A percentile compares a stretch with the other conserved stretches of the same genome.
Evolutionary conservation across 2,329 filamentous ascomycete genomes (phyloP).

Genomic region (Verticillium zaregamsianum): DNA sequence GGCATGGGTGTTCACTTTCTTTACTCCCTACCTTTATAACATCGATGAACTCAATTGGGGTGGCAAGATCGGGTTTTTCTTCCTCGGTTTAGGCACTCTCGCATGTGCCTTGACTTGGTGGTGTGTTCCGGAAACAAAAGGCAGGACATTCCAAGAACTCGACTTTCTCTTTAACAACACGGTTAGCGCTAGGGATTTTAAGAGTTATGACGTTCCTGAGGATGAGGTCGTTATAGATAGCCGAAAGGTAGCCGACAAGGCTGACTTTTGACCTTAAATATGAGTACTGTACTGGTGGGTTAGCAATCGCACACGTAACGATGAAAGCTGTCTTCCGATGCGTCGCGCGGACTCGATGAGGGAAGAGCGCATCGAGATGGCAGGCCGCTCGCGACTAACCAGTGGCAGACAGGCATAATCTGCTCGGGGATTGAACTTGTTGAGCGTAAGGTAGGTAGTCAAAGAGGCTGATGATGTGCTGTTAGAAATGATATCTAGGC

Average conservation of each 20-base stretch:
- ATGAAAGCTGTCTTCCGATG: too few relatives aligned
- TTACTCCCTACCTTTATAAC: slow-evolving; percentile 7
- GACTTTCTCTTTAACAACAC: slow-evolving; percentile 2
- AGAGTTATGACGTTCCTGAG: not conserved
- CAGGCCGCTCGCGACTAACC: too few relatives aligned
- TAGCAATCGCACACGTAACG: too few relatives aligned
- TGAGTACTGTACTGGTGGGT: too few relatives aligned
- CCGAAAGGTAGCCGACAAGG: not conserved
- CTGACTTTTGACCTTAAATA: too few relatives aligned
- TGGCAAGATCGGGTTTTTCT: slow-evolving; percentile 13
- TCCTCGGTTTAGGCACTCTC: not conserved
- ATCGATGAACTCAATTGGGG: slow-evolving; percentile 14
- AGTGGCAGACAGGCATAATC: too few relatives aligned
- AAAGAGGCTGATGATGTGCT: too few relatives aligned
- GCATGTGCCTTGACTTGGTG: not conserved
- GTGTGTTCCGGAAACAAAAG: slow-evolving; percentile 1
- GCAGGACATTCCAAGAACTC: slow-evolving; percentile 2
- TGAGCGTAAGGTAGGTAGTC: too few relatives aligned
- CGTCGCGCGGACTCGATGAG: too few relatives aligned
- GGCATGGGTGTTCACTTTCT: slow-evolving; percentile 1
- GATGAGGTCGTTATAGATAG: not conserved
- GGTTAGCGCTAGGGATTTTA: not conserved
- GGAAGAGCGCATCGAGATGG: too few relatives aligned
- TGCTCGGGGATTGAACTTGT: too few relatives aligned
- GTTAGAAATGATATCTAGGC: too few relatives aligned